phyloP scores from a whole-genome alignment of 148 eudicot species.

The Nyssa sinensis region DNA sequence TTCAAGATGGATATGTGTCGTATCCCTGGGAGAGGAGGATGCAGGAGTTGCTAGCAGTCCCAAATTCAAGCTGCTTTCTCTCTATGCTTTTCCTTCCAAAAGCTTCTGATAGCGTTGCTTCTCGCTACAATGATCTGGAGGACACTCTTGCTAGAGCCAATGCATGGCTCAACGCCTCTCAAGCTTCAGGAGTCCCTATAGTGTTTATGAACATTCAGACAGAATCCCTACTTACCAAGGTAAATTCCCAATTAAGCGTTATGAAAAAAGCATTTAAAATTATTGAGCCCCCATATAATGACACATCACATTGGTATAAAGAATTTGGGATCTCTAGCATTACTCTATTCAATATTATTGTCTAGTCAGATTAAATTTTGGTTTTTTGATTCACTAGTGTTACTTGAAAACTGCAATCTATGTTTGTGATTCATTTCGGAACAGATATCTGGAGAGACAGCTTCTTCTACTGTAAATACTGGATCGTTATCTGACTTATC shows the following conservation, averaged over 20 bases:
- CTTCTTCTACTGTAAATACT: constrained; percentile 69
- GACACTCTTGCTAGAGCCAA: constrained; percentile 85
- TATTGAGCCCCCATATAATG: not conserved
- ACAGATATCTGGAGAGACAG: constrained; percentile 83
- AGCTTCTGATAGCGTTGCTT: constrained; percentile 39
- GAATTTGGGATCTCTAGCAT: no score
- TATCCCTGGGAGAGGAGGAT: constrained; percentile 85
- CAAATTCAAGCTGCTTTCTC: constrained; percentile 68
- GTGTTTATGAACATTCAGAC: constrained; percentile 72
- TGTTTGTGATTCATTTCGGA: not conserved
- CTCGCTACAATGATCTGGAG: constrained; percentile 64
- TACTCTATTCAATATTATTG: not conserved
- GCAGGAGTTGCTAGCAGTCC: constrained; percentile 58
- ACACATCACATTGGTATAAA: no score
- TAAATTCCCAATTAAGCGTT: constrained; percentile 10
- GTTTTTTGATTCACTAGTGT: not conserved
- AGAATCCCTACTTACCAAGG: constrained; percentile 91
- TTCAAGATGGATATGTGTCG: constrained; percentile 64
- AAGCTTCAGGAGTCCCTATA: constrained; percentile 65
- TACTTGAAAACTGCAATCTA: not conserved
- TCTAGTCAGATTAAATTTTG: not conserved
- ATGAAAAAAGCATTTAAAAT: not conserved
- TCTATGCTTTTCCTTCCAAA: constrained; percentile 77
- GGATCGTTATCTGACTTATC: constrained; percentile 75
- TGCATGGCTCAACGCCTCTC: constrained; percentile 76